Base-by-base conservation (phyloP, 257 asterid genomes). In the Leonotis leonurus region DNA sequence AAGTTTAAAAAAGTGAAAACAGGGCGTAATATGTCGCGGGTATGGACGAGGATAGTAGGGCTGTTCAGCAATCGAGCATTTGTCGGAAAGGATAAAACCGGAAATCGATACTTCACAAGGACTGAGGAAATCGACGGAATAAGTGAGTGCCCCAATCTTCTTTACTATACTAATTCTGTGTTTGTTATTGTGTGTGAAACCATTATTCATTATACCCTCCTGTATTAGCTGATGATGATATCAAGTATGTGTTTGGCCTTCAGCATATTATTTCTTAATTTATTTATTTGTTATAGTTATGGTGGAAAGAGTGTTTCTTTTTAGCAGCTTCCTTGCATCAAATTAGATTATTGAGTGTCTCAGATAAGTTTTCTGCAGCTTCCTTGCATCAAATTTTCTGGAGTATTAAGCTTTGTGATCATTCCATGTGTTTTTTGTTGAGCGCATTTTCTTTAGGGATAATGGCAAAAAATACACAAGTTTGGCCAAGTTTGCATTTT, bases 101-200 rank as follows among this genome's bases (percentile, higher is more conserved):
- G 99, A 57, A 93, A 93, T 78, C 85, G 83, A 8, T 93, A 93
- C 77, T 89, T 87, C 67, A 59, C 83, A 45, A 77, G 81, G 65
- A 79, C 63, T 11, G 94, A 85, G 60, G 78, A 76, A 73, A 62
- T 85, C 65, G 99, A 93, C 71, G 96, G 97, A 64, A 43, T 72
- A 64, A 76, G 99, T 92, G 80, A 84, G 90, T 81, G 79, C 58
- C 56, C 48, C 55, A 8, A 36, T 45, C 41, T 41, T 29, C 14
- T 8, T 13, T 52, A 14, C 43, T 10, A 35, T 21, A 22, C 36
- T 40, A 6, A 6, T 48, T 62, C 56, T 9, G 30, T 36, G 8
- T 12, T 46, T 12, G 0, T 8, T 12, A 17, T 4, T 25, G 27
- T 24, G 20, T 36, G 44, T 11, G 18, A 5, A 21, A 9, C 41